A percentile compares a stretch with the other conserved stretches of the same genome.
These are phyloP conservation scores for Lotmaria passim DNA, from an alignment of 208 protist genomes.

Conservation along the genomic window DNA sequence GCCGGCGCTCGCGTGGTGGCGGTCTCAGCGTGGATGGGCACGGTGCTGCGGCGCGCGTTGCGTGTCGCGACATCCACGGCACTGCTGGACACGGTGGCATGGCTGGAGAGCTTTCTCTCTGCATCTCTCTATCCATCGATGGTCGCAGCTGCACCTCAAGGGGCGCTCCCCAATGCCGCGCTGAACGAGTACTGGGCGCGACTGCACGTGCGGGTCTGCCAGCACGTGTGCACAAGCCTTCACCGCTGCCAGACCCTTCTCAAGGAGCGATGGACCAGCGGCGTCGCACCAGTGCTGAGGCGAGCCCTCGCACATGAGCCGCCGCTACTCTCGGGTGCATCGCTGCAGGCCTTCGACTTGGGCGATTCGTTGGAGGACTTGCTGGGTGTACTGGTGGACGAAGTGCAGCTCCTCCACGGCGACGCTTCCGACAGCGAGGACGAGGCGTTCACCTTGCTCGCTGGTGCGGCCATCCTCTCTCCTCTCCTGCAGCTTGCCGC, in stretches of 20 bases:
- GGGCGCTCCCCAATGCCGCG: not conserved
- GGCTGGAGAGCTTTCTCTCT: not conserved
- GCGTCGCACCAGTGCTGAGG: constrained; percentile 21
- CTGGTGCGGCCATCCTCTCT: not conserved
- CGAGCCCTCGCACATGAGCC: constrained; percentile 31
- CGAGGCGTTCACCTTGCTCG: not conserved
- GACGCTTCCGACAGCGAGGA: not conserved
- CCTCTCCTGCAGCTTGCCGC: constrained; percentile 8
- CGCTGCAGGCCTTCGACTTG: constrained; percentile 16
- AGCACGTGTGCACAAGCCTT: constrained; percentile 3
- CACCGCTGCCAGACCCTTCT: constrained; percentile 1
- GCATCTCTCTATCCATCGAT: not conserved
- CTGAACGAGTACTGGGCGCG: constrained; percentile 21
- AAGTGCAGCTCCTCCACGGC: constrained; percentile 4
- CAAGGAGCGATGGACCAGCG: constrained; percentile 10
- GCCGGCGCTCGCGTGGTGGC: not conserved
- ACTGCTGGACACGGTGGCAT: not conserved
- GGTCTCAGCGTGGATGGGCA: constrained; percentile 16
- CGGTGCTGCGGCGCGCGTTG: constrained; percentile 26
- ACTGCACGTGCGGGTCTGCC: constrained; percentile 21
- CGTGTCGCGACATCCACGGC: not conserved
- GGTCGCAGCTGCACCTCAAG: too few species aligned
- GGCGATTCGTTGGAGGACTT: constrained; percentile 3
- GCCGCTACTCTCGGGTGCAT: constrained; percentile 20
- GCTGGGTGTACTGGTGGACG: constrained; percentile 12